Percentiles rank a stretch among this genome's conserved stretches.
Conservation (phyloP, 2,329 filamentous ascomycete genomes). For the Colletotrichum sp. region DNA sequence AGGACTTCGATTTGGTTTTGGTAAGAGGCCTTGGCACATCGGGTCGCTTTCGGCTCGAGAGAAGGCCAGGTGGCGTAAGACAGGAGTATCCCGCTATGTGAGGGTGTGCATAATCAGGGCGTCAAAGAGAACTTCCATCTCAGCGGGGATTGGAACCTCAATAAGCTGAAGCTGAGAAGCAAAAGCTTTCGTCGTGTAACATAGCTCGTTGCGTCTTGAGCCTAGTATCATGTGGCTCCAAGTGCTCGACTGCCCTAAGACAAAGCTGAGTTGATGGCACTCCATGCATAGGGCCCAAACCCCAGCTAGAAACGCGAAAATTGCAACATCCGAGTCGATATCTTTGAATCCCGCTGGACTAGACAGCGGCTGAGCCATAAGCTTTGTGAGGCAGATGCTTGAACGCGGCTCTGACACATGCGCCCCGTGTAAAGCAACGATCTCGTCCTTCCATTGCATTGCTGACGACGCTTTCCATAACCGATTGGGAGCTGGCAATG, state of each 20-base stretch:
- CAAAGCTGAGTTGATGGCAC: neutral
- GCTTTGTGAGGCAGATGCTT: neutral
- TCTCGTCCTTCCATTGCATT: neutral
- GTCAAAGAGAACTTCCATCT: neutral
- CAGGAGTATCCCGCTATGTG: neutral
- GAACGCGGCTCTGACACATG: neutral
- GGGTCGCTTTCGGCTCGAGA: neutral
- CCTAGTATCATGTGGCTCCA: neutral
- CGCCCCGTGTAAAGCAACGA: neutral
- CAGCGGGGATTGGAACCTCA: neutral
- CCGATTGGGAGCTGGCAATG: neutral
- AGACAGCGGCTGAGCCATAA: neutral
- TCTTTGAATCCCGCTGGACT: neutral
- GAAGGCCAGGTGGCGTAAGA: neutral
- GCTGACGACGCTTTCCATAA: neutral
- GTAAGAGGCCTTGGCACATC: fast-evolving
- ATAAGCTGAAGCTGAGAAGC: neutral
- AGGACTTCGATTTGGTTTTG: neutral
- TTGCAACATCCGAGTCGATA: neutral
- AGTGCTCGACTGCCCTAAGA: neutral
- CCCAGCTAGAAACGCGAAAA: neutral
- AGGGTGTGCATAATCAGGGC: neutral
- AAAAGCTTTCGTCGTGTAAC: neutral
- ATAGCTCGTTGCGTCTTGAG: neutral
- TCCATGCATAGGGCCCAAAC: neutral